Evolutionary conservation across 2,329 filamentous ascomycete species (phyloP).

Genomic region (Sphaerulina musiva): DNA sequence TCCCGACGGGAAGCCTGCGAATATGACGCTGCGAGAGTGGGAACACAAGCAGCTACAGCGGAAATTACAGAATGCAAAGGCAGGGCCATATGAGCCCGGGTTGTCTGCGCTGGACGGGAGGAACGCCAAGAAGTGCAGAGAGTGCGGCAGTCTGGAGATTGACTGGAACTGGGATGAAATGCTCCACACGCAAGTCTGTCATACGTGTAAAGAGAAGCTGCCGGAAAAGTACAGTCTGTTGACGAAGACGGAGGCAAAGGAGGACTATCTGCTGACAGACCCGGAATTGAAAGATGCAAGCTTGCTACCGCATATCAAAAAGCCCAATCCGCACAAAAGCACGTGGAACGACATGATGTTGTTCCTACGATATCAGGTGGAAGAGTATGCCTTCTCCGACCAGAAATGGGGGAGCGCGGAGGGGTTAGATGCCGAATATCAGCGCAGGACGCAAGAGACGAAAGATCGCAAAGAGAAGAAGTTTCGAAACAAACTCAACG

Average conservation of each 20-base stretch:
- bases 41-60: slow-evolving; percentile 71
- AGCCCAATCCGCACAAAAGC: slow-evolving; percentile 89
- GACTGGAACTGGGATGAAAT: slow-evolving; percentile 93
- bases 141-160: slow-evolving; percentile 79
- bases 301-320: slow-evolving; percentile 77
- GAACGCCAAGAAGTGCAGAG: slow-evolving; percentile 63
- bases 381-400: slow-evolving; percentile 76
- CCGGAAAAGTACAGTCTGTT: slow-evolving; percentile 92
- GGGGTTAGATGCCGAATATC: slow-evolving; percentile 82
- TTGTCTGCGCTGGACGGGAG: slow-evolving; percentile 63
- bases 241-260: slow-evolving; percentile 92
- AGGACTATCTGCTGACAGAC: slow-evolving; percentile 93
- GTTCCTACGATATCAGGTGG: slow-evolving; percentile 86
- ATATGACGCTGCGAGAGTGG: slow-evolving; percentile 91
- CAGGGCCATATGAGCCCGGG: slow-evolving; percentile 81
- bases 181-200: slow-evolving; percentile 69
- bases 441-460: slow-evolving; percentile 67
- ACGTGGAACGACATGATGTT: slow-evolving; percentile 99
- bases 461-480: slow-evolving; percentile 84
- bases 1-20: slow-evolving; percentile 60
- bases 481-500: slow-evolving; percentile 80
- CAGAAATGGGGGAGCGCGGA: slow-evolving; percentile 88
- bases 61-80: slow-evolving; percentile 64
- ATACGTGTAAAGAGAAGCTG: slow-evolving; percentile 75
- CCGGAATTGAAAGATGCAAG: slow-evolving; percentile 86